A percentile compares a stretch with the other conserved stretches of the same genome.
Conservation (phyloP, 371 early-diverging fungal genomes). For the Lichtheimia hyalospora region DNA sequence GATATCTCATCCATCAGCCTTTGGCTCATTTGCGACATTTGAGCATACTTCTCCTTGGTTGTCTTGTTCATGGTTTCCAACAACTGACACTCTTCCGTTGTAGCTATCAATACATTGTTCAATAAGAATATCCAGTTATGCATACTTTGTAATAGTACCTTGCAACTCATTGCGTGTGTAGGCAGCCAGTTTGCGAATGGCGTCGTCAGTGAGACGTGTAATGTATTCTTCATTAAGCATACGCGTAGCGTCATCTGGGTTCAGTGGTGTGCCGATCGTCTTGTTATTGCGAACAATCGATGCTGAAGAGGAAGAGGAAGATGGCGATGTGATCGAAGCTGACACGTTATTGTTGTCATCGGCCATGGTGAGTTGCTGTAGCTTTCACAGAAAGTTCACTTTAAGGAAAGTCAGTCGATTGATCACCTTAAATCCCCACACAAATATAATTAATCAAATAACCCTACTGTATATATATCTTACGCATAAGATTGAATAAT, state of each 20-base stretch:
- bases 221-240: conserved; percentile 54
- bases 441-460: too few relatives aligned
- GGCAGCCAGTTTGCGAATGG: conserved; percentile 54
- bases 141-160: conserved; percentile 28
- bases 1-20: conserved; percentile 62
- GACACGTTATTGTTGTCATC: too few relatives aligned
- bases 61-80: conserved; percentile 60
- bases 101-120: conserved; percentile 29
- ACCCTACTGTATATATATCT: too few relatives aligned
- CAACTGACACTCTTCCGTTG: conserved; percentile 59
- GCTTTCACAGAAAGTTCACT: too few relatives aligned
- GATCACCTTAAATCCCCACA: too few relatives aligned
- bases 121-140: not conserved
- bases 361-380: too few relatives aligned
- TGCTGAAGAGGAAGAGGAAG: not conserved
- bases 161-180: conserved; percentile 59
- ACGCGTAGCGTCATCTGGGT: conserved; percentile 38
- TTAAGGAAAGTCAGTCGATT: too few relatives aligned
- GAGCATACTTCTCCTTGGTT: conserved; percentile 58
- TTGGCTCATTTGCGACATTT: conserved; percentile 61
- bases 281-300: conserved; percentile 1
- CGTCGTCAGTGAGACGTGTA: conserved; percentile 51
- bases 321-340: not conserved
- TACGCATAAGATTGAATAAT: too few relatives aligned
- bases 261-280: conserved; percentile 11